These are phyloP conservation scores for Cryptococcus hybrid DNA, from an alignment of 1,284 basidiomycete species.

Conservation along the genomic window DNA sequence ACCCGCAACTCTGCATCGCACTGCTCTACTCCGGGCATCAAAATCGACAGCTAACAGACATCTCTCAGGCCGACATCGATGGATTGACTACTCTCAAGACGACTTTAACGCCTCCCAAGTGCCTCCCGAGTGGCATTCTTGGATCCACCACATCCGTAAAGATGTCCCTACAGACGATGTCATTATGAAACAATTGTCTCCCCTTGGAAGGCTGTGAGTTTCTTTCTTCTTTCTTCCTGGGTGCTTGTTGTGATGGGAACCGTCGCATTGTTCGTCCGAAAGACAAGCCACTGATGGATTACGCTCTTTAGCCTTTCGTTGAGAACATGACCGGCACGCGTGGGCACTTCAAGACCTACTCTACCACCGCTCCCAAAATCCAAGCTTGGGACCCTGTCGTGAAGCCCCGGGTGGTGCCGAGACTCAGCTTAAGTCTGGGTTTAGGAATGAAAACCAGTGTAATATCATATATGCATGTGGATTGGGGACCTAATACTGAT, in stretches of 20 bases:
- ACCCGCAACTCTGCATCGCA: not conserved
- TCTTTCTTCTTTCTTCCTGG: not conserved
- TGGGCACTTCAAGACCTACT: conserved; percentile 83
- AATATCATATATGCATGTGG: too few relatives aligned
- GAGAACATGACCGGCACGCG: conserved; percentile 91
- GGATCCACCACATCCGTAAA: conserved; percentile 83
- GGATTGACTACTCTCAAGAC: conserved; percentile 89
- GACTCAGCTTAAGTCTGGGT: not conserved
- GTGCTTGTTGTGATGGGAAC: not conserved
- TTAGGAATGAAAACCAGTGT: not conserved
- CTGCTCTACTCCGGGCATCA: not conserved
- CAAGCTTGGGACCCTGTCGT: conserved; percentile 78
- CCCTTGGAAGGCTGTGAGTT: conserved; percentile 77
- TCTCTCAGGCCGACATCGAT: conserved; percentile 77
- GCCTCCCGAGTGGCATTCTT: conserved; percentile 91
- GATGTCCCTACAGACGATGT: conserved; percentile 72
- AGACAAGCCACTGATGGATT: too few relatives aligned
- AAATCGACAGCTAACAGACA: not conserved
- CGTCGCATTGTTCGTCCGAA: not conserved
- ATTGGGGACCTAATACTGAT: too few relatives aligned
- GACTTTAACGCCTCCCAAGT: conserved; percentile 86
- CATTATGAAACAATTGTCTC: conserved; percentile 64
- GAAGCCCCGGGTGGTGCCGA: conserved; percentile 32
- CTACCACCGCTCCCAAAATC: conserved; percentile 78
- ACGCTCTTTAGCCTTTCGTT: conserved; percentile 60